These are phyloP conservation scores for Torulaspora indica DNA, from an alignment of 805 yeast species.

Conservation along the genomic window DNA sequence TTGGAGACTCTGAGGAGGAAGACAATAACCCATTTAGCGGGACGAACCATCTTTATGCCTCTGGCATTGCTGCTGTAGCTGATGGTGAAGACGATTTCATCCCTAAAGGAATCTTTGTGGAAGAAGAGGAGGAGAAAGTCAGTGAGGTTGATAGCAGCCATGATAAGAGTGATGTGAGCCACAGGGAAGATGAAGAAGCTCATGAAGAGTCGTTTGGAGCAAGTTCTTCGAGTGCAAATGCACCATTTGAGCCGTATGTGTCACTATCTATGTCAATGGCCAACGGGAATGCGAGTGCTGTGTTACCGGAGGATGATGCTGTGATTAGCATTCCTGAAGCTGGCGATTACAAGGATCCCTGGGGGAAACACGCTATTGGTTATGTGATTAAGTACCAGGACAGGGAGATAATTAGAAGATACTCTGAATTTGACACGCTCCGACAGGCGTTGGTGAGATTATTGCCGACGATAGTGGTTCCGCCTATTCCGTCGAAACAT, in stretches of 20 bases:
- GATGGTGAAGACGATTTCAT: constrained; percentile 19
- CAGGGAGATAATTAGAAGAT: constrained; percentile 67
- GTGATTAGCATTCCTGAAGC: constrained; percentile 64
- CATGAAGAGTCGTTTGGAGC: constrained; percentile 2
- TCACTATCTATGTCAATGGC: constrained; percentile 31
- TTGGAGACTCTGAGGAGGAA: constrained; percentile 33
- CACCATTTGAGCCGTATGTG: constrained; percentile 26
- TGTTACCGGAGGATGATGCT: constrained; percentile 5
- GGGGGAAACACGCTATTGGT: constrained; percentile 69
- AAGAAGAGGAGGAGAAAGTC: constrained; percentile 3
- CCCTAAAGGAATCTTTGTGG: constrained; percentile 10
- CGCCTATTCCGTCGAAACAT: constrained; percentile 91
- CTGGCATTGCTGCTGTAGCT: constrained; percentile 34
- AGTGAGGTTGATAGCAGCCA: not conserved
- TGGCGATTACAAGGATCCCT: constrained; percentile 78
- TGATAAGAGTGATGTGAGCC: not conserved
- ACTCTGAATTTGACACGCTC: constrained; percentile 86
- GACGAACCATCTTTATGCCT: constrained; percentile 37
- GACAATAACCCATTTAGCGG: constrained; percentile 41
- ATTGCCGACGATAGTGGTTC: constrained; percentile 77
- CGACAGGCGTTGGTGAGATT: constrained; percentile 64
- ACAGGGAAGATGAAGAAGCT: constrained; percentile 6
- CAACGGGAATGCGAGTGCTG: constrained; percentile 2
- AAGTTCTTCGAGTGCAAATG: not conserved
- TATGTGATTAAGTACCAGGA: constrained; percentile 70